A percentile compares a stretch with the other conserved stretches of the same genome.
These are phyloP conservation scores for Diplotaxis tenuifolia DNA, from an alignment of 345 rosid genomes.

Conservation along the genomic window DNA sequence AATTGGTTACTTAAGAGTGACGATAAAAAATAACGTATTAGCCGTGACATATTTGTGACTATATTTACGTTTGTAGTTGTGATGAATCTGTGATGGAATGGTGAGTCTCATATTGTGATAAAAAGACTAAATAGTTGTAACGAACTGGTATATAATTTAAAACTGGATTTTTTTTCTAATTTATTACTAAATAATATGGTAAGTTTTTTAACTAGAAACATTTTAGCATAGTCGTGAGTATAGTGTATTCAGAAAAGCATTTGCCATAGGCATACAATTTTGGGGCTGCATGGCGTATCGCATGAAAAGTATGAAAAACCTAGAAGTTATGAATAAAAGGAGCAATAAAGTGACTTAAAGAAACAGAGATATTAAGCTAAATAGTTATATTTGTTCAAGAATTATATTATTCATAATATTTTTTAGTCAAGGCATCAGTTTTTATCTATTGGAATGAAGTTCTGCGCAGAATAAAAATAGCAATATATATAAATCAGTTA, in stretches of 20 bases:
- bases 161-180: not conserved
- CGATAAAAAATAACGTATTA: not conserved
- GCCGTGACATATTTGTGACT: not conserved
- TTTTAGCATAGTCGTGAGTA: too few species aligned
- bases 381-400: not conserved
- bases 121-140: not conserved
- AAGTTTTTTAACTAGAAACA: too few species aligned
- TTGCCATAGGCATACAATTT: too few species aligned
- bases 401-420: not conserved
- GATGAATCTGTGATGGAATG: not conserved
- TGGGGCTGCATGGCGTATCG: too few species aligned
- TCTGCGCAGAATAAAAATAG: not conserved
- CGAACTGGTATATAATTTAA: not conserved
- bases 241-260: too few species aligned
- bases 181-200: too few species aligned
- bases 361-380: not conserved
- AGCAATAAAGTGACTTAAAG: not conserved
- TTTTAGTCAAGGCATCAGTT: not conserved
- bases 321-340: not conserved
- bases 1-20: not conserved
- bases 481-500: too few species aligned
- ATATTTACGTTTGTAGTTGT: not conserved
- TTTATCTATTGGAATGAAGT: not conserved
- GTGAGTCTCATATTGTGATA: not conserved
- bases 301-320: not conserved